phyloP scores from a whole-genome alignment of 192 early-diverging fungal species.

The Allomyces macrogynus region DNA sequence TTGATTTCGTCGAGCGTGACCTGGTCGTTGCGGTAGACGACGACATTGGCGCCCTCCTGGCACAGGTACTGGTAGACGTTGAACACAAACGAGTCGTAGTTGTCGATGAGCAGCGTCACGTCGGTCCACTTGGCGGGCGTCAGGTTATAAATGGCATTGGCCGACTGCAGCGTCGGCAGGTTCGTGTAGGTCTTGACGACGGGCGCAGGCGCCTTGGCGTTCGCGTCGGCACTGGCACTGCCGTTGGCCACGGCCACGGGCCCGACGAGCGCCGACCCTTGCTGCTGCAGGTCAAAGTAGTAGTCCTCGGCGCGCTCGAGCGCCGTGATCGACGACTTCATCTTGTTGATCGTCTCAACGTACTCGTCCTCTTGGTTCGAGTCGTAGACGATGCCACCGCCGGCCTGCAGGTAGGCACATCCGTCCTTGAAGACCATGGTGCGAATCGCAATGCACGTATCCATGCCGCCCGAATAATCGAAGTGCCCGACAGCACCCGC shows the following conservation, averaged over 20 bases:
- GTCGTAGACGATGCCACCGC: conserved; percentile 94
- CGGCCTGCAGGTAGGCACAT: conserved; percentile 79
- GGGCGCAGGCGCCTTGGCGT: neutral
- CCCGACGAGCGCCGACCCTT: neutral
- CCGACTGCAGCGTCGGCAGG: neutral
- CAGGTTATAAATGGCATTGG: neutral
- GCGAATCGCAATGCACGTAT: conserved; percentile 96
- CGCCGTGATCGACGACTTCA: conserved; percentile 72
- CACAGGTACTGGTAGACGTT: conserved; percentile 93
- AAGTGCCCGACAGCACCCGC: conserved; percentile 87
- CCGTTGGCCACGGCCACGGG: neutral
- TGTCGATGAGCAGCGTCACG: conserved; percentile 71
- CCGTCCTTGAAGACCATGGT: conserved; percentile 98
- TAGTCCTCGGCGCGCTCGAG: conserved; percentile 69
- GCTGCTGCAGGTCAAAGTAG: conserved; percentile 45
- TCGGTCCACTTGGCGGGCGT: neutral
- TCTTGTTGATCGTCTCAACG: conserved; percentile 91
- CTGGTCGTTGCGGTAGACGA: conserved; percentile 84
- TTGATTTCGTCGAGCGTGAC: conserved; percentile 68
- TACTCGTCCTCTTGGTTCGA: conserved; percentile 77
- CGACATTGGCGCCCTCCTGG: conserved; percentile 75
- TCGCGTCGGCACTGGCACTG: no score
- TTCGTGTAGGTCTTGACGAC: neutral
- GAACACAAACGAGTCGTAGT: conserved; percentile 98
- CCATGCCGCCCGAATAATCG: conserved; percentile 74